Base-by-base conservation (phyloP, 164 flowering plant species). In the Liquidambar formosana region DNA sequence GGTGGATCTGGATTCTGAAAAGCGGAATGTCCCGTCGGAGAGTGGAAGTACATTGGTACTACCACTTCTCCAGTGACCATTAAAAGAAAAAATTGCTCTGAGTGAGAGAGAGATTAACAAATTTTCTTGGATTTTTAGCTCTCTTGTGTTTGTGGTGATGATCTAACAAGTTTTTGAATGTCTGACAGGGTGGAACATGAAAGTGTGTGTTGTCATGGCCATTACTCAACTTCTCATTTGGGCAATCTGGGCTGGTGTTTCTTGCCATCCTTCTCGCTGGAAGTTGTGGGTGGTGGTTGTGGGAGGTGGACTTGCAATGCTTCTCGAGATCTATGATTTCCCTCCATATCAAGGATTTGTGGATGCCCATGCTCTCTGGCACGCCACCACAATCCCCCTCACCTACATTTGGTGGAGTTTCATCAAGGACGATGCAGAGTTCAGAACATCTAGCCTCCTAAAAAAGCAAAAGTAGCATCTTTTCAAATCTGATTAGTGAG, bases 381-480 rank as follows among this genome's bases (percentile, higher is more conserved):
- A 88, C 62, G 93, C 93, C 46, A 68, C 86, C 27, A 79, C 82
- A 41, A 81, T 89, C 23, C 97, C 97, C 26, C 83, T 93, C 57
- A 78, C 91, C 11, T 92, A 79, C 71, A 76, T 94, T 15, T 87
- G 91, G 94, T 94, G 99, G 99, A 91, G 93, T 77, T 92, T 92
- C 71, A 73, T 86, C 78, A 81, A 83, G 75, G 96, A 92, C 52
- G 99, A 94, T 46, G 88, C 86, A 0, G 92, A 85, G 79, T 88
- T 83, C 72, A 77, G 85, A 57, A 92, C 97, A 26, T 60, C 83
- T 23, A 56, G 57, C 56, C 85, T 86, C 64, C 44, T 87, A 43
- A 92, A 88, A 82, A 94, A 94, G 78, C 79, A 56, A 0, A 88
- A 85, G 77, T 89, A 83, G 74, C n/a, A 66, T 19, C 5, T 47